Evolutionary conservation across 495 filamentous ascomycete species (phyloP), one percentile per base, ranked within the genome.

Genomic region (Tetracladium marchalianum): DNA sequence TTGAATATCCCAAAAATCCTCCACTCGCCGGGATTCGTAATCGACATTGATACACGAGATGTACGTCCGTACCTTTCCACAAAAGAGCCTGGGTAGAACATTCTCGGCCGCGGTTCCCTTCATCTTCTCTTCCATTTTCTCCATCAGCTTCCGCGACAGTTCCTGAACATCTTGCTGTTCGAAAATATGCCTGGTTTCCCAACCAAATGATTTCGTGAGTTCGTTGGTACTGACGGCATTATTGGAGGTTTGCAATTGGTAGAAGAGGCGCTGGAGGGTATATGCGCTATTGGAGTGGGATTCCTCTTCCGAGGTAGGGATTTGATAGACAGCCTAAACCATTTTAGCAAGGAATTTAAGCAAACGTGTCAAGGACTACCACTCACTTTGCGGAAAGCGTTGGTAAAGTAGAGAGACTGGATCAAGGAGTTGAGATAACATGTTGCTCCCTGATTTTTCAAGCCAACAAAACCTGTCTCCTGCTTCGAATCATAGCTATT

Each of bases 121-220:
- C 92, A 99, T 99, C 60, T 83, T 87, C 58, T 89, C 80, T 59
- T 97, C 92, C 67, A 99, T 77, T 38, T 83, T 80, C 62, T 99
- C 92, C 84, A 99, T 97, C 27, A 99, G 71, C 61, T 96, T 95
- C 35, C 92, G 76, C 13, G 88, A 95, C 13, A 99, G 70, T 61
- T 99, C 92, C 59, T 99, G 92, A 7, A 99, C 92, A 65, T 99
- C 92, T 67, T 99, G 92, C 61, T 99, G 92, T 61, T 95, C 93
- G 63, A 99, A 99, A 31, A 96, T 95, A 61, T 99, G 90, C 51
- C 84, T 80, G 0, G 89, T 90, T 54, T 99, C 90, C 92, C 92
- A 99, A 24, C 92, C 92, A 65, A 99, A 99, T 0, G 93, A 95
- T 47, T 79, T 79, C 0, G 92, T 99, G 13, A 99, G 78, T 58